Base-by-base conservation (phyloP, 2,329 filamentous ascomycete genomes). In the Sporothrix pseudoabietina region DNA sequence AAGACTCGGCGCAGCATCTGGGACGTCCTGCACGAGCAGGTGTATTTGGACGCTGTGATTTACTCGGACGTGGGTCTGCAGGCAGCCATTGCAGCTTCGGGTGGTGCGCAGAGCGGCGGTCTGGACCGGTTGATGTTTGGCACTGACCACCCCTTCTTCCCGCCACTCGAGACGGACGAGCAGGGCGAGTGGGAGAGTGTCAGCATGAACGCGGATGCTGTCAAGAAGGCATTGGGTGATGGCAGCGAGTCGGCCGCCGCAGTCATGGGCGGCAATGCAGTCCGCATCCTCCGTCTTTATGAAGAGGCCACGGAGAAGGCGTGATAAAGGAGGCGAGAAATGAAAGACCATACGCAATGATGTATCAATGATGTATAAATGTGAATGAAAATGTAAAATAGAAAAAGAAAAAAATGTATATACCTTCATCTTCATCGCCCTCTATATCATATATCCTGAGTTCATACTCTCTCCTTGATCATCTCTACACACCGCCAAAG, bases 31-130 rank as follows among this genome's bases (percentile, higher is more conserved):
- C 84, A 83, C 77, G 90, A 89, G 75, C 96, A 97, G 82, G 88
- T 97, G 63, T 96, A 94, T 79, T 87, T 98, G 0, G 94, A 97
- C 82, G 94, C 94, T 0, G 94, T 97, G 16, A 88, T 97, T 7
- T 94, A 96, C 80, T 92, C 91, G 0, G 89, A 91, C 65, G 89
- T 93, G 10, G 92, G 91, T 0, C 80, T 94, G 73, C 89, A 87
- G 77, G 91, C 91, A 1, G 92, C 92, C 0, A 85, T 93, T 1
- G 87, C 90, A 30, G 91, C 90, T 0, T 87, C 82, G 9, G 85
- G 87, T 10, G 66, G 66, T 0, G 84, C 85, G 0, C 91, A 93
- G 77, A 39, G 44, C 30, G 66, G 66, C n/a, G 85, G 92, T 73
- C 84, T 85, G 0, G 92, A 94, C 77, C 85, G 92, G 74, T 82